Evolutionary conservation across 352 stramenopile genomes (phyloP).

Genomic region (Phytophthora multivora): DNA sequence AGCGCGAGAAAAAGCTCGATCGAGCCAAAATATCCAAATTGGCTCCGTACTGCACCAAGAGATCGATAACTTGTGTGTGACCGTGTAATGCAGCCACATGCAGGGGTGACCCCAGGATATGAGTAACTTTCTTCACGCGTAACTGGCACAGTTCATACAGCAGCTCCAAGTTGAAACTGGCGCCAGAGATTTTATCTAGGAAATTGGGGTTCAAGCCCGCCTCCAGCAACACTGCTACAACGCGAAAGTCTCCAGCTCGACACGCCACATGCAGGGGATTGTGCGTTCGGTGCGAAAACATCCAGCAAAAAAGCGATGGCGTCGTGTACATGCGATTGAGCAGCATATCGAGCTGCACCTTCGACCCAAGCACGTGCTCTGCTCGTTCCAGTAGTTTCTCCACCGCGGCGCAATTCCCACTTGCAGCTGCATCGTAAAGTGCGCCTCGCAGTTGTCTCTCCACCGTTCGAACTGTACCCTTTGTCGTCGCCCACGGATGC

Average conservation of each 20-base stretch:
- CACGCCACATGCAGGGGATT: conserved; percentile 82
- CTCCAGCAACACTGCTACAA: conserved; percentile 61
- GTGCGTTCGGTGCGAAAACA: conserved; percentile 68
- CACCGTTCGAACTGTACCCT: conserved; percentile 41
- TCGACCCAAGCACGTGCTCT: conserved; percentile 60
- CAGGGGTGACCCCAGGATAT: conserved; percentile 68
- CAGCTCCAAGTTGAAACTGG: conserved; percentile 58
- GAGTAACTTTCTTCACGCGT: conserved; percentile 66
- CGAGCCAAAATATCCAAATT: conserved; percentile 66
- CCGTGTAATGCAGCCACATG: conserved; percentile 74
- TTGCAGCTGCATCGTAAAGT: conserved; percentile 55
- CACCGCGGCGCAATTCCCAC: conserved; percentile 46
- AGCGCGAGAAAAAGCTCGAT: conserved; percentile 70
- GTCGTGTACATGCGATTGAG: conserved; percentile 79
- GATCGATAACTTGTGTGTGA: conserved; percentile 62
- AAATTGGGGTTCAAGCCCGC: conserved; percentile 74
- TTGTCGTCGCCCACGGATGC: conserved; percentile 32
- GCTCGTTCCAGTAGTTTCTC: conserved; percentile 54
- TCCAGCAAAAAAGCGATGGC: conserved; percentile 56
- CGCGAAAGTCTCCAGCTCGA: conserved; percentile 57
- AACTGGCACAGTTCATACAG: conserved; percentile 74
- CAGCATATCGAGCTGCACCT: conserved; percentile 63
- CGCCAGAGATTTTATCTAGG: conserved; percentile 78
- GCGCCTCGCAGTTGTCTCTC: conserved; percentile 53
- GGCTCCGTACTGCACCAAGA: conserved; percentile 59